A percentile compares a stretch with the other conserved stretches of the same genome.
phyloP scores from a whole-genome alignment of 345 rosid species.

The Linum trigynum region DNA sequence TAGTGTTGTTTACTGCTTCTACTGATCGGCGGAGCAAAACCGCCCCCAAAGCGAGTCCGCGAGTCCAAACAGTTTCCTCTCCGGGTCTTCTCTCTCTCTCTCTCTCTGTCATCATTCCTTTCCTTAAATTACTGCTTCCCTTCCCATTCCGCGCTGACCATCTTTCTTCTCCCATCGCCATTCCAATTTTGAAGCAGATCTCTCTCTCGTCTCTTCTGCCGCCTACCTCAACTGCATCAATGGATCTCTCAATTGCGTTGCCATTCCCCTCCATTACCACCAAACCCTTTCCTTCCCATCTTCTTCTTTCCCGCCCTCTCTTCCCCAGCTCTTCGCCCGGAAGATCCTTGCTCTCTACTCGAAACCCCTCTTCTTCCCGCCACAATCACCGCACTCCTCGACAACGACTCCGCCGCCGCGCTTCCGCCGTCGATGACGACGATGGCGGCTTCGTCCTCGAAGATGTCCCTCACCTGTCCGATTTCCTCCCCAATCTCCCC shows the following conservation, averaged over 20 bases:
- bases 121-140: neutral
- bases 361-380: constrained; percentile 28
- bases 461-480: constrained; percentile 80
- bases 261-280: neutral
- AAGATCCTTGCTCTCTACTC: constrained; percentile 10
- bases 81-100: too few relatives aligned
- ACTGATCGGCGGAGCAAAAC: too few relatives aligned
- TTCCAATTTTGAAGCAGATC: neutral
- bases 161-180: too few relatives aligned
- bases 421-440: neutral
- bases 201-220: neutral
- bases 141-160: too few relatives aligned
- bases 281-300: neutral
- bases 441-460: constrained; percentile 57
- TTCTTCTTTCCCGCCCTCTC: constrained; percentile 8
- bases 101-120: too few relatives aligned
- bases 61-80: too few relatives aligned
- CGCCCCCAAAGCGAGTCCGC: too few relatives aligned
- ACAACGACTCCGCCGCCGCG: too few relatives aligned
- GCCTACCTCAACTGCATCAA: neutral
- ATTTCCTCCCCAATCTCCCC: constrained; percentile 61
- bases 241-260: constrained; percentile 14
- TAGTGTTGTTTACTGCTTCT: too few relatives aligned
- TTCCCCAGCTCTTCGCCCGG: constrained; percentile 6
- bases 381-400: constrained; percentile 10